Conservation (phyloP, 805 yeast genomes). For the Brettanomyces anomalus region DNA sequence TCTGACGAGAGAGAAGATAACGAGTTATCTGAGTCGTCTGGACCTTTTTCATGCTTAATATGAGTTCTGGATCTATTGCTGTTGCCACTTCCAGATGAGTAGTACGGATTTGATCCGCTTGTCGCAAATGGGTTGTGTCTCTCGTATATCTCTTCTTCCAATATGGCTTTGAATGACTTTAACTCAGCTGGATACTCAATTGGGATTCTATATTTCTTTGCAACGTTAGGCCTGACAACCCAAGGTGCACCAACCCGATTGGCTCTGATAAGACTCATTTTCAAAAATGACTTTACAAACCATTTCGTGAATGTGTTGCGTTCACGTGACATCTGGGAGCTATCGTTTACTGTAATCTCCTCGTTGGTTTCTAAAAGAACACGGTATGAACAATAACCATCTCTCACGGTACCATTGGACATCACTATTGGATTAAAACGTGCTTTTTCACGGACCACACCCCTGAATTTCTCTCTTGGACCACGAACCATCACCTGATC, state of each 20-base stretch:
- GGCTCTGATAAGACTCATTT: slow-evolving; percentile 68
- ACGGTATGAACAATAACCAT: slow-evolving; percentile 58
- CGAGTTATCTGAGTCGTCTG: neutral
- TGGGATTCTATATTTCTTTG: slow-evolving; percentile 58
- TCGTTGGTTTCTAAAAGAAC: slow-evolving; percentile 46
- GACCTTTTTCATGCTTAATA: neutral
- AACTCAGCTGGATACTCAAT: slow-evolving; percentile 50
- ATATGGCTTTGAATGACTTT: slow-evolving; percentile 21
- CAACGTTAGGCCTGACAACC: slow-evolving; percentile 78
- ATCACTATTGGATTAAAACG: slow-evolving; percentile 48
- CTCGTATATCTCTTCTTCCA: neutral
- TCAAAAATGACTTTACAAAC: slow-evolving; percentile 80
- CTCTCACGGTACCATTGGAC: slow-evolving; percentile 25
- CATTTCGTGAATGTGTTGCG: slow-evolving; percentile 83
- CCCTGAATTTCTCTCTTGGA: slow-evolving; percentile 32
- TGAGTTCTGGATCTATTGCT: neutral
- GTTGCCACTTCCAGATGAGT: neutral
- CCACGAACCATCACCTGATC: slow-evolving; percentile 64
- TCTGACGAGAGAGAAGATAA: neutral
- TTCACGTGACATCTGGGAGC: slow-evolving; percentile 63
- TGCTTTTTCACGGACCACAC: slow-evolving; percentile 78
- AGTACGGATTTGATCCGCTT: neutral
- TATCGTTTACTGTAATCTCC: slow-evolving; percentile 61
- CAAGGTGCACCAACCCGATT: slow-evolving; percentile 91
- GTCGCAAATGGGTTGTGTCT: slow-evolving; percentile 1